Evolutionary conservation across 768 basidiomycete genomes (phyloP).

Genomic region (Tylopilus subfusipes): DNA sequence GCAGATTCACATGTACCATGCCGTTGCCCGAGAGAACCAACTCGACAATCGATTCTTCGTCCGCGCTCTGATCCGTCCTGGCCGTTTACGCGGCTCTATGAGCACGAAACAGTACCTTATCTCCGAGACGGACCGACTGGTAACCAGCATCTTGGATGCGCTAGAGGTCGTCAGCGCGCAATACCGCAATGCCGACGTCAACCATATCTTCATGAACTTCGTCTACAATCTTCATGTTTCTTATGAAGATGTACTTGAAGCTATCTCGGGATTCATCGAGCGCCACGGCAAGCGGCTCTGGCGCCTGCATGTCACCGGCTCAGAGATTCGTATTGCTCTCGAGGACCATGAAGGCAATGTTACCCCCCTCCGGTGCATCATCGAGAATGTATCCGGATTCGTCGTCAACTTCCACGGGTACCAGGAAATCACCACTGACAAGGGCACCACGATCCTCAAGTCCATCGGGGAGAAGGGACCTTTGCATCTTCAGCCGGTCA

Average conservation of each 20-base stretch:
- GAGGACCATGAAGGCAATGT: slow-evolving; percentile 95
- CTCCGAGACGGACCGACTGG: slow-evolving; percentile 95
- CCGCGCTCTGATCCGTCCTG: slow-evolving; percentile 93
- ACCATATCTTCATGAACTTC: slow-evolving; percentile 99
- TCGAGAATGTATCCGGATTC: slow-evolving; percentile 98
- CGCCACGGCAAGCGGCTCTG: slow-evolving; percentile 97
- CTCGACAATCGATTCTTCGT: slow-evolving; percentile 99
- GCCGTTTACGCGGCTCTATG: slow-evolving; percentile 88
- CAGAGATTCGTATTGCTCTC: slow-evolving; percentile 92
- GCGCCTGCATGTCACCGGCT: slow-evolving; percentile 96
- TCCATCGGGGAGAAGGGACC: slow-evolving; percentile 98
- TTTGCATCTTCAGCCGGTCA: slow-evolving; percentile 92
- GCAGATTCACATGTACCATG: slow-evolving; percentile 98
- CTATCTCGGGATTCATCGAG: slow-evolving; percentile 98
- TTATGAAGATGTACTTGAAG: slow-evolving; percentile 95
- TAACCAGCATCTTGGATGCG: slow-evolving; percentile 90
- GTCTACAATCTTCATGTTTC: slow-evolving; percentile 94
- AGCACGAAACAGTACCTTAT: slow-evolving; percentile 97
- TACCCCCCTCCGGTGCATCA: slow-evolving; percentile 94
- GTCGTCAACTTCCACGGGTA: slow-evolving; percentile 98
- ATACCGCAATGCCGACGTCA: slow-evolving; percentile 91
- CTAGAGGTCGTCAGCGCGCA: slow-evolving; percentile 90
- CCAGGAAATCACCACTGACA: slow-evolving; percentile 96
- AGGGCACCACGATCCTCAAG: slow-evolving; percentile 92
- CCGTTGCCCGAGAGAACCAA: slow-evolving; percentile 91